Conservation (phyloP, 2,329 filamentous ascomycete genomes). For the Fusarium mexicanum region DNA sequence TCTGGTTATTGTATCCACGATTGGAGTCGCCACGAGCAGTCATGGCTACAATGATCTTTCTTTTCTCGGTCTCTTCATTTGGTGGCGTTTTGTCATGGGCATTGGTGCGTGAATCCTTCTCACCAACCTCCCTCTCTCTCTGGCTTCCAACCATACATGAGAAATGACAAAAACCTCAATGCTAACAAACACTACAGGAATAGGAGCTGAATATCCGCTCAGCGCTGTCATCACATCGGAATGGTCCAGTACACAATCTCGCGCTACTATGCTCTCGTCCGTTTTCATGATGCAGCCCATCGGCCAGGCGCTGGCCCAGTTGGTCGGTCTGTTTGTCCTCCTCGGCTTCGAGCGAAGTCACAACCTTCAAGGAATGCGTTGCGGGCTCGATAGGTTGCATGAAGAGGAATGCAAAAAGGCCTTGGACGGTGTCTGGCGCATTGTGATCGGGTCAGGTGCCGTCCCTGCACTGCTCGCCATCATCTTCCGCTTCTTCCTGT, state of each 20-base stretch:
- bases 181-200: conserved; percentile 52
- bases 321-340: conserved; percentile 66
- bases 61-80: conserved; percentile 61
- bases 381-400: conserved; percentile 57
- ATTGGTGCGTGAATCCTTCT: conserved; percentile 50
- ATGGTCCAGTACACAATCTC: conserved; percentile 69
- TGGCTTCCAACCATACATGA: background rate
- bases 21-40: conserved; percentile 64
- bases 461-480: conserved; percentile 71
- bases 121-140: background rate
- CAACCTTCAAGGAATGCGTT: conserved; percentile 56
- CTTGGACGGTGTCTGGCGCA: conserved; percentile 72
- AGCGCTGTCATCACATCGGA: conserved; percentile 75
- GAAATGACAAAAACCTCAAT: background rate
- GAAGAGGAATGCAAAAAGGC: conserved; percentile 57
- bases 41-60: conserved; percentile 60
- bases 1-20: conserved; percentile 66
- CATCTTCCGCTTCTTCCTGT: conserved; percentile 72
- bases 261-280: conserved; percentile 72
- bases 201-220: conserved; percentile 75
- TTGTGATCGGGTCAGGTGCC: conserved; percentile 72
- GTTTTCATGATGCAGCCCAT: conserved; percentile 77
- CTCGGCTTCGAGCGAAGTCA: conserved; percentile 56
- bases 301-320: conserved; percentile 71
- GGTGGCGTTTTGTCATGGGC: conserved; percentile 66